Conservation (phyloP, 2,329 filamentous ascomycete genomes). For the Fusarium pseudonygamai region DNA sequence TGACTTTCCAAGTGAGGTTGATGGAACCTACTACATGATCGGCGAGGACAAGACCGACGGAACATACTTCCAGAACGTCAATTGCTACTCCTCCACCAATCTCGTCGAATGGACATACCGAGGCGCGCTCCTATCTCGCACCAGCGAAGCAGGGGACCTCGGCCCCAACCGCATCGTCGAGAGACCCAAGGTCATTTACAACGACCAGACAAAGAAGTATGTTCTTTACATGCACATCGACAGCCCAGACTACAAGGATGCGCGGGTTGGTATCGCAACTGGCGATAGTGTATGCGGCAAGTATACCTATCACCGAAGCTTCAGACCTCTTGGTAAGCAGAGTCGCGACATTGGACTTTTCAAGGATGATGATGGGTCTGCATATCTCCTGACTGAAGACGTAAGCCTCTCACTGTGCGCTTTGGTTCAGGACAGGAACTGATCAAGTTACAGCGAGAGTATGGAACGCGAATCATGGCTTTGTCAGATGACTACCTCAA, state of each 20-base stretch:
- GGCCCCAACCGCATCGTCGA: constrained; percentile 72
- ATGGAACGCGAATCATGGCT: constrained; percentile 66
- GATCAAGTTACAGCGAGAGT: constrained; percentile 54
- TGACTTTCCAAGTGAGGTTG: constrained; percentile 46
- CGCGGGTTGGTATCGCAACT: constrained; percentile 71
- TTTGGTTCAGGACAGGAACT: fast-evolving
- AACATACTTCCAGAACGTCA: constrained; percentile 69
- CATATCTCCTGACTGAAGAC: constrained; percentile 71
- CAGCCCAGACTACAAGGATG: constrained; percentile 67
- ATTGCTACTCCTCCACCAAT: constrained; percentile 72
- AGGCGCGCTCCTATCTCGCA: constrained; percentile 65
- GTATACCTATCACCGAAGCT: constrained; percentile 56
- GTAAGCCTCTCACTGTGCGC: constrained; percentile 48
- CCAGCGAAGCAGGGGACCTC: constrained; percentile 58
- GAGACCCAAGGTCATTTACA: constrained; percentile 74
- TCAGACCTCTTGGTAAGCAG: constrained; percentile 46
- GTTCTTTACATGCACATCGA: constrained; percentile 79
- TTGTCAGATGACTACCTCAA: constrained; percentile 66
- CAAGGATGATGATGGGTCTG: constrained; percentile 69
- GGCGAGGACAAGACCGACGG: constrained; percentile 76
- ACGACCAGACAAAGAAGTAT: constrained; percentile 69
- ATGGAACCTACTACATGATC: constrained; percentile 71
- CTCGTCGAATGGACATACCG: constrained; percentile 72
- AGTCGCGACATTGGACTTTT: constrained; percentile 69
- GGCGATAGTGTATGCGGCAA: constrained; percentile 67